These are phyloP conservation scores for Schizonepeta tenuifolia DNA, from an alignment of 257 asterid genomes.

Conservation along the genomic window DNA sequence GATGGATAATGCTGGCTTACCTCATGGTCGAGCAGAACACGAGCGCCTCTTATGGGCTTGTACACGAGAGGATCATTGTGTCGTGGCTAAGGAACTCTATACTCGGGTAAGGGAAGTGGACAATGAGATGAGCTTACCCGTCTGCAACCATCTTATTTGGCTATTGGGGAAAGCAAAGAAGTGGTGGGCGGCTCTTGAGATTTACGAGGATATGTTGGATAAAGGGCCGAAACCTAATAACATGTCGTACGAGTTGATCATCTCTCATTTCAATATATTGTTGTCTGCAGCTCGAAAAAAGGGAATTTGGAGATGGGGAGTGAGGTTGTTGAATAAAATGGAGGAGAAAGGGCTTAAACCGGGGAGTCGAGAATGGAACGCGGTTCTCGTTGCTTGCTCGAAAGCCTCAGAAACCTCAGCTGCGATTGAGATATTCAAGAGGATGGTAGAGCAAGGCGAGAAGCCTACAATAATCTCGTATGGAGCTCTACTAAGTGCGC, in stretches of 20 bases:
- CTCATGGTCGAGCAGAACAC: conserved; percentile 50
- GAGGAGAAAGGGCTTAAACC: conserved; percentile 95
- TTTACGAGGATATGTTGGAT: conserved; percentile 88
- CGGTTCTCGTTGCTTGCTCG: conserved; percentile 91
- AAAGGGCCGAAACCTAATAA: conserved; percentile 86
- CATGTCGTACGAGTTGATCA: conserved; percentile 76
- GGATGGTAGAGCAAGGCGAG: conserved; percentile 91
- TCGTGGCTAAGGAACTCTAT: conserved; percentile 80
- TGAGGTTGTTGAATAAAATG: conserved; percentile 82
- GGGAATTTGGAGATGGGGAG: conserved; percentile 97
- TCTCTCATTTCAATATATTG: conserved; percentile 77
- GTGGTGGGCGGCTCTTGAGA: conserved; percentile 98
- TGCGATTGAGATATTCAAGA: conserved; percentile 77
- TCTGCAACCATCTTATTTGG: conserved; percentile 94
- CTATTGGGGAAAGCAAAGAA: conserved; percentile 91
- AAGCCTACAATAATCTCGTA: conserved; percentile 83
- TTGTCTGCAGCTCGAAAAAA: conserved; percentile 76
- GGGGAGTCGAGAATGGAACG: conserved; percentile 81
- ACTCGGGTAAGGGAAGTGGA: conserved; percentile 68
- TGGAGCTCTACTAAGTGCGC: conserved; percentile 93
- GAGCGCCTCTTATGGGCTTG: conserved; percentile 94
- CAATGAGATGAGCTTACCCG: conserved; percentile 70
- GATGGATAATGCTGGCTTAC: conserved; percentile 71
- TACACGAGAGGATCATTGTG: conserved; percentile 72
- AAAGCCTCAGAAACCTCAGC: conserved; percentile 87